Percentiles rank a stretch among this genome's conserved stretches.
Evolutionary conservation across 2,329 filamentous ascomycete genomes (phyloP).

Genomic region (Ophiocordyceps sinensis): DNA sequence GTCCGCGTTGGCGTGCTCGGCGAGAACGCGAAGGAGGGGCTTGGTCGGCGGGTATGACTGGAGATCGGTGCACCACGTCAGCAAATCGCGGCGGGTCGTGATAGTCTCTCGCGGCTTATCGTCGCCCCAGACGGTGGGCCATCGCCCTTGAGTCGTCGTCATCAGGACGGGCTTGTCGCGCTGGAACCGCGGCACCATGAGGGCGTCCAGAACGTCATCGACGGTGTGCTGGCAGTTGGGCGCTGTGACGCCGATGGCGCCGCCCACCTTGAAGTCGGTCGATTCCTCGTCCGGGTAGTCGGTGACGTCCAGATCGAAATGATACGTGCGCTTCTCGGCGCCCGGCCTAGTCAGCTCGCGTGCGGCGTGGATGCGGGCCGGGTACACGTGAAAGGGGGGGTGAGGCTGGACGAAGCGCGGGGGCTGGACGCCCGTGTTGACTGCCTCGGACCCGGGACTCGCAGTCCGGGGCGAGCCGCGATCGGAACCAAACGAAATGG

Average conservation of each 20-base stretch:
- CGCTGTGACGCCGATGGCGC: constrained; percentile 84
- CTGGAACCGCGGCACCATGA: constrained; percentile 67
- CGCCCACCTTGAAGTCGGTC: constrained; percentile 90
- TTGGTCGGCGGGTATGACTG: constrained; percentile 90
- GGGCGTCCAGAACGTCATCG: constrained; percentile 68
- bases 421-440: constrained; percentile 54
- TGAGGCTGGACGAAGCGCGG: constrained; percentile 89
- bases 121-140: constrained; percentile 97
- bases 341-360: constrained; percentile 78
- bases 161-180: constrained; percentile 73
- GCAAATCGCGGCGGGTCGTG: constrained; percentile 78
- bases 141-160: constrained; percentile 67
- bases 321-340: constrained; percentile 92
- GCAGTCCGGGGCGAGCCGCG: constrained; percentile 5
- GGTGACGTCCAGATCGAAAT: constrained; percentile 93
- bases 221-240: constrained; percentile 68
- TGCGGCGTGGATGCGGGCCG: constrained; percentile 71
- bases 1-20: constrained; percentile 65
- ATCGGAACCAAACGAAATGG: constrained; percentile 24
- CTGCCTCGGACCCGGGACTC: constrained; percentile 10
- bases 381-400: constrained; percentile 81
- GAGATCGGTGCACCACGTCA: constrained; percentile 91
- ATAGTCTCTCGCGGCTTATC: constrained; percentile 73
- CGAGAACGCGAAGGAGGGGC: constrained; percentile 67
- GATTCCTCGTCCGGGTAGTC: constrained; percentile 77